phyloP scores from a whole-genome alignment of 768 basidiomycete species.

The Amanita fuliginea region DNA sequence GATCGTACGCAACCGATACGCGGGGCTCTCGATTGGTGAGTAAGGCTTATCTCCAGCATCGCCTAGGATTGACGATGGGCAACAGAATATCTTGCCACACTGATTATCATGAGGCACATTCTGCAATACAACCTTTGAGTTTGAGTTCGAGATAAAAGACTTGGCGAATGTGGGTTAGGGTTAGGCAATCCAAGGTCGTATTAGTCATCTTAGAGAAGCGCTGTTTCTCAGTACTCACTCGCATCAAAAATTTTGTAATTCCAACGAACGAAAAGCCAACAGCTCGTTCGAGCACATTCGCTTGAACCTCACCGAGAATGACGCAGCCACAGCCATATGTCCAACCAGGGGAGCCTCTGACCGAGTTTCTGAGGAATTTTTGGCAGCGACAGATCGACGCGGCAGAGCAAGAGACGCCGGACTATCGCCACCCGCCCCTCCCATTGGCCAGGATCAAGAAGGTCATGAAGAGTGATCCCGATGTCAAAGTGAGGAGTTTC shows the following conservation, averaged over 20 bases:
- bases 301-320: background rate
- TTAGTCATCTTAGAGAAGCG: background rate
- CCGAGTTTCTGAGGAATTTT: conserved; percentile 77
- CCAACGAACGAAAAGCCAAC: background rate
- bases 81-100: conserved; percentile 40
- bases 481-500: conserved; percentile 68
- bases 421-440: conserved; percentile 79
- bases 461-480: conserved; percentile 97
- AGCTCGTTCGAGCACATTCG: background rate
- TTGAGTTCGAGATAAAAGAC: background rate
- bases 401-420: conserved; percentile 81
- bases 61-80: background rate
- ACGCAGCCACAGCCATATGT: conserved; percentile 47
- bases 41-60: background rate
- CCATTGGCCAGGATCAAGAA: conserved; percentile 97
- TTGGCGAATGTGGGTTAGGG: background rate
- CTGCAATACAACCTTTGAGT: conserved; percentile 28
- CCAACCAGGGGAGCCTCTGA: conserved; percentile 75
- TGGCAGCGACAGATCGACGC: conserved; percentile 85
- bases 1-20: conserved; percentile 46
- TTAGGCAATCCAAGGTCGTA: background rate
- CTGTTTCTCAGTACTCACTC: background rate
- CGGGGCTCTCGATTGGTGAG: conserved; percentile 44
- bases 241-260: background rate
- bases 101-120: conserved; percentile 51